Percentiles rank a stretch among this genome's conserved stretches.
These are phyloP conservation scores for Cladosporium cucumerinum DNA, from an alignment of 2,329 filamentous ascomycete species.

Conservation along the genomic window DNA sequence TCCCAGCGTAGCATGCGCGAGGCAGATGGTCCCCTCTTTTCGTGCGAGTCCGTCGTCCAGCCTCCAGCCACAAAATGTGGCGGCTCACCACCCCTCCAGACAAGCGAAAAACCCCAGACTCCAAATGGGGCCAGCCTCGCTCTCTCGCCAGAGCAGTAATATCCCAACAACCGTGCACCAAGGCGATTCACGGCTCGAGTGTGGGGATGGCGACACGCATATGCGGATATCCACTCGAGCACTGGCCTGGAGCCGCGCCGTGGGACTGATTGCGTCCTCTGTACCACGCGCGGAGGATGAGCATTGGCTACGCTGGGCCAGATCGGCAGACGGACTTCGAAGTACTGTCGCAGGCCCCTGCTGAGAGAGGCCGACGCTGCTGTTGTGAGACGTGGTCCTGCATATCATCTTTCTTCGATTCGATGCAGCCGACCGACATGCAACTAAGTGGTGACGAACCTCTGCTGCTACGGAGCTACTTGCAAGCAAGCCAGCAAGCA, in stretches of 20 bases:
- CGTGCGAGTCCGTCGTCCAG: background rate
- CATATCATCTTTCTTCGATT: background rate
- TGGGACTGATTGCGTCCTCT: conserved; percentile 9
- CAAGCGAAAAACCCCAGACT: background rate
- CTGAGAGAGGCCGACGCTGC: conserved; percentile 6
- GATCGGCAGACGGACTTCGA: conserved; percentile 1
- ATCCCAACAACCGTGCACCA: conserved; percentile 2
- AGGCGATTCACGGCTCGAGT: conserved; percentile 8
- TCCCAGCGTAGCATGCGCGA: background rate
- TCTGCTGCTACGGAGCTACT: background rate
- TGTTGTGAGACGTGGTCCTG: conserved; percentile 12
- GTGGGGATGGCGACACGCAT: conserved; percentile 15
- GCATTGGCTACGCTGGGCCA: conserved; percentile 2
- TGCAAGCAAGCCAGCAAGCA: background rate
- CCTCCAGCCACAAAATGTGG: background rate
- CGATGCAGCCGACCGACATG: background rate
- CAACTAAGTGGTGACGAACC: background rate
- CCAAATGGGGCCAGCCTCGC: background rate
- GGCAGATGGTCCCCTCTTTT: background rate
- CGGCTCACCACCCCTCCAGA: background rate
- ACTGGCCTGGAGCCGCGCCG: conserved; percentile 8
- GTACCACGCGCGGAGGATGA: conserved; percentile 2
- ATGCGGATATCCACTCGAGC: conserved; percentile 11
- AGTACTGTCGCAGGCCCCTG: conserved; percentile 4
- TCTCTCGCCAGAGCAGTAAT: background rate